A percentile compares a stretch with the other conserved stretches of the same genome.
Evolutionary conservation across 805 yeast genomes (phyloP).

Genomic region (Suhomyces sp.): DNA sequence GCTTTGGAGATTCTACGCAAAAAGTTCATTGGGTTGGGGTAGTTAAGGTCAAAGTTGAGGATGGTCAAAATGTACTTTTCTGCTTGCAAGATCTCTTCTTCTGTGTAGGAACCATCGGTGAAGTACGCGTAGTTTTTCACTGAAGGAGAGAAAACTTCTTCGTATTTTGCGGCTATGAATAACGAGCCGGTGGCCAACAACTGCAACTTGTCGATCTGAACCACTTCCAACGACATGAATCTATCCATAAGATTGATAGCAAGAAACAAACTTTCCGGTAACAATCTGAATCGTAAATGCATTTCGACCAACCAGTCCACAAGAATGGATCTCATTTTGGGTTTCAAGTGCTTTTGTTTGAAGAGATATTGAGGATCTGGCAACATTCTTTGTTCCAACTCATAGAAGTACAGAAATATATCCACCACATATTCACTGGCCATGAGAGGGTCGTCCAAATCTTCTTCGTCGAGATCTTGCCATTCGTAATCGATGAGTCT

Average conservation of each 20-base stretch:
- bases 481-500: constrained; percentile 47
- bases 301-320: constrained; percentile 95
- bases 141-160: constrained; percentile 86
- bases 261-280: constrained; percentile 81
- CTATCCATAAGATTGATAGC: constrained; percentile 87
- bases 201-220: constrained; percentile 77
- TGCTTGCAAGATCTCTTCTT: constrained; percentile 76
- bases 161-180: constrained; percentile 89
- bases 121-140: constrained; percentile 82
- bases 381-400: constrained; percentile 66
- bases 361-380: constrained; percentile 68
- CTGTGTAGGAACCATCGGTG: constrained; percentile 81
- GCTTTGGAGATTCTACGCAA: constrained; percentile 86
- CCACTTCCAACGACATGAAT: constrained; percentile 70
- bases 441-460: constrained; percentile 73
- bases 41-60: constrained; percentile 70
- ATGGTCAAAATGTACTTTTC: constrained; percentile 75
- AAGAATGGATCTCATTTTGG: constrained; percentile 78
- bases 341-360: constrained; percentile 65
- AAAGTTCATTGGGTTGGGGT: constrained; percentile 89
- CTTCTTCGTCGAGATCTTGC: constrained; percentile 75
- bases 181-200: constrained; percentile 80
- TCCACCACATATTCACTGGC: constrained; percentile 89
- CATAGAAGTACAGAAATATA: constrained; percentile 76
- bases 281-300: constrained; percentile 74